phyloP scores from a whole-genome alignment of 75 land plant genomes.

The Isoetes taiwanensis region DNA sequence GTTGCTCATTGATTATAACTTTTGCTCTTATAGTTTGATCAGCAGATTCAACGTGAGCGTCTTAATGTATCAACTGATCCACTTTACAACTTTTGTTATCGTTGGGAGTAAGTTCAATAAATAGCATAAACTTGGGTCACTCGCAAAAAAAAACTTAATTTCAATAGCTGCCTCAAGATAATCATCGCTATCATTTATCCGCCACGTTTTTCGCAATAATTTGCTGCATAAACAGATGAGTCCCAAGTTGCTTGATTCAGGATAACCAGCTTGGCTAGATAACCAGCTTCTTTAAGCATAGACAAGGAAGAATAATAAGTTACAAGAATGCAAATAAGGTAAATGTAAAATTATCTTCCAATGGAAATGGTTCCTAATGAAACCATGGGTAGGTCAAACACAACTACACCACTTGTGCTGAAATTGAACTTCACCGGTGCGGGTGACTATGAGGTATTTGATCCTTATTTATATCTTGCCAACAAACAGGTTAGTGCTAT shows the following conservation, averaged over 20 bases:
- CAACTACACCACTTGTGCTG: not conserved
- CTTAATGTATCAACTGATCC: not conserved
- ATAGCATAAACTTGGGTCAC: not conserved
- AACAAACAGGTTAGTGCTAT: not conserved
- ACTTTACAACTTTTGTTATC: constrained; percentile 2
- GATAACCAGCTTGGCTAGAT: not conserved
- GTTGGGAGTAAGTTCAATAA: not conserved
- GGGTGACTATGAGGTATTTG: not conserved
- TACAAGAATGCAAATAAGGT: not conserved
- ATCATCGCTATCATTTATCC: too few relatives aligned
- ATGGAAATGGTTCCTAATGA: not conserved
- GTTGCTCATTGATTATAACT: too few relatives aligned
- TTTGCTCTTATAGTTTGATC: too few relatives aligned
- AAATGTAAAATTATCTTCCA: not conserved
- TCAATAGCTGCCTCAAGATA: too few relatives aligned
- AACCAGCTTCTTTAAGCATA: not conserved
- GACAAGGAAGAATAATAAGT: not conserved
- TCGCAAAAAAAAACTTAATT: not conserved
- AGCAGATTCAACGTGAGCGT: not conserved
- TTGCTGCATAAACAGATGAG: too few relatives aligned
- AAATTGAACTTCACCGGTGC: not conserved
- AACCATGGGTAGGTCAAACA: too few relatives aligned
- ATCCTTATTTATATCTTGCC: not conserved
- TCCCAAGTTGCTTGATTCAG: too few relatives aligned
- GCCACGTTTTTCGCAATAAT: too few relatives aligned